Conservation (phyloP, 2,329 filamentous ascomycete genomes). For the Fusarium sp. region DNA sequence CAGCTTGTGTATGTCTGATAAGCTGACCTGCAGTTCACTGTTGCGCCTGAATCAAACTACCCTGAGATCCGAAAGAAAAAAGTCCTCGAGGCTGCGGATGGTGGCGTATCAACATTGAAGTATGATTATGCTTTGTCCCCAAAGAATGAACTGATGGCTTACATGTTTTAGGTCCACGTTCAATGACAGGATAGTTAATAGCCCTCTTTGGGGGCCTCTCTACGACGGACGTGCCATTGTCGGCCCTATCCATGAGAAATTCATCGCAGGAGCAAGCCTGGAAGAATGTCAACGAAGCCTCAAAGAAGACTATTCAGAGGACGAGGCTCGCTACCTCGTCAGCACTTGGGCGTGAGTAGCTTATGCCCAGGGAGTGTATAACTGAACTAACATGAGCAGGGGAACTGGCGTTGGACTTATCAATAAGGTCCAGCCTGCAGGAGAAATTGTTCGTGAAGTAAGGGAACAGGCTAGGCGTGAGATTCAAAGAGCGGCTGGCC, state of each 20-base stretch:
- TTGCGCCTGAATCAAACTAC: constrained; percentile 58
- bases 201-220: constrained; percentile 55
- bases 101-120: constrained; percentile 61
- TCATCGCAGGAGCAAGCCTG: constrained; percentile 54
- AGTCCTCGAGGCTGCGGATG: constrained; percentile 58
- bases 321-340: constrained; percentile 50
- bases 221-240: constrained; percentile 61
- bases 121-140: constrained; percentile 35
- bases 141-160: neutral
- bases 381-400: constrained; percentile 39
- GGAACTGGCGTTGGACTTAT: constrained; percentile 61
- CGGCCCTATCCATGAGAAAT: constrained; percentile 56
- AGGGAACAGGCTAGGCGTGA: constrained; percentile 53
- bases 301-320: constrained; percentile 53
- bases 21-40: constrained; percentile 56
- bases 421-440: constrained; percentile 56
- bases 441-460: constrained; percentile 58
- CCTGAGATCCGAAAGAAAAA: constrained; percentile 56
- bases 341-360: constrained; percentile 56
- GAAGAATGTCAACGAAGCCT: constrained; percentile 58
- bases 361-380: neutral
- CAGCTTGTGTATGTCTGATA: neutral
- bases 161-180: constrained; percentile 52
- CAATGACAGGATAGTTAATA: constrained; percentile 57
- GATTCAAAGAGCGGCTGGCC: constrained; percentile 48